Percentiles rank a stretch among this genome's conserved stretches.
These are phyloP conservation scores for Moesziomyces globuligerus DNA, from an alignment of 1,284 basidiomycete genomes.

Conservation along the genomic window DNA sequence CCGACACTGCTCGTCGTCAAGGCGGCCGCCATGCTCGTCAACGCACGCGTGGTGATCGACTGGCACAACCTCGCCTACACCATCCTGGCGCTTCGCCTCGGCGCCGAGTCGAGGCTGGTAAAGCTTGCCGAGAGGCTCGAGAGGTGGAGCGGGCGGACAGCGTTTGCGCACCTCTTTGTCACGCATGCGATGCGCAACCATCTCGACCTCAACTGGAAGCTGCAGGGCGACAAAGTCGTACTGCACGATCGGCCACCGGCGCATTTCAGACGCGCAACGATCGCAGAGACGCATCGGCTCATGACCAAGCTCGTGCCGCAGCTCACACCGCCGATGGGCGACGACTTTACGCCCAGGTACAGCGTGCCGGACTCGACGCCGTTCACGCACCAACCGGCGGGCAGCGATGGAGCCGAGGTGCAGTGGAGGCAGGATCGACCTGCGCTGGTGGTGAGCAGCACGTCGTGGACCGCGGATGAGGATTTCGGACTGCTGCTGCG, in stretches of 20 bases:
- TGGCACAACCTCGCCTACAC: slow-evolving; percentile 99
- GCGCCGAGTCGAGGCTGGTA: slow-evolving; percentile 77
- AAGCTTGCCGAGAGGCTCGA: slow-evolving; percentile 69
- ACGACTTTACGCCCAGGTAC: slow-evolving; percentile 35
- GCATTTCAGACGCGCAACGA: slow-evolving; percentile 15
- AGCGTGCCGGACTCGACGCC: slow-evolving; percentile 25
- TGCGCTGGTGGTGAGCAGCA: slow-evolving; percentile 88
- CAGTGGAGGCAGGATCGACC: slow-evolving; percentile 71
- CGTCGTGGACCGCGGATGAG: slow-evolving; percentile 97
- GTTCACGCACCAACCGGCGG: slow-evolving; percentile 22
- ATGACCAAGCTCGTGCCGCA: slow-evolving; percentile 24
- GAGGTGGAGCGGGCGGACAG: slow-evolving; percentile 67
- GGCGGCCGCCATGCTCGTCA: slow-evolving; percentile 75
- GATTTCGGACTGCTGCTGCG: slow-evolving; percentile 81
- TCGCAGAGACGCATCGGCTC: slow-evolving; percentile 42
- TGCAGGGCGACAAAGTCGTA: slow-evolving; percentile 72
- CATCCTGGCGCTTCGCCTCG: slow-evolving; percentile 85
- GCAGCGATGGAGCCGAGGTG: neutral
- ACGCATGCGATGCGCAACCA: slow-evolving; percentile 84
- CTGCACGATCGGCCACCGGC: slow-evolving; percentile 51
- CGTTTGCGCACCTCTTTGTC: slow-evolving; percentile 92
- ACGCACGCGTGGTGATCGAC: slow-evolving; percentile 90
- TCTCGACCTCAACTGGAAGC: slow-evolving; percentile 79
- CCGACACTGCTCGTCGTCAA: slow-evolving; percentile 89
- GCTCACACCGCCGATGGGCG: slow-evolving; percentile 21